Evolutionary conservation across 2,329 filamentous ascomycete species (phyloP).

Genomic region (Apiospora pterosperma): DNA sequence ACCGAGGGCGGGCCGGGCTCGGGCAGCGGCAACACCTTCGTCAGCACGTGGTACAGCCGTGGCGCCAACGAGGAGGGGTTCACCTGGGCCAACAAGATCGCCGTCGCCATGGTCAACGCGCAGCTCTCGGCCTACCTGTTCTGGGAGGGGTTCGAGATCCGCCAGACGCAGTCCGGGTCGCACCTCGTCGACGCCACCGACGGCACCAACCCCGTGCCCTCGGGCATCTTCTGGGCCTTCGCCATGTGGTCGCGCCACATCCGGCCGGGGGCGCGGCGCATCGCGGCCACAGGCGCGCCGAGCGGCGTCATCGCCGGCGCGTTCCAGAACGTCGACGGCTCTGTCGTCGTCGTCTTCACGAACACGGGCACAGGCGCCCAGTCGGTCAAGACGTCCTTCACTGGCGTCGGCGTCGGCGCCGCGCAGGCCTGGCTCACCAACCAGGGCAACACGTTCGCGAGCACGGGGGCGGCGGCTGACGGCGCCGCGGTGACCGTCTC

Average conservation of each 20-base stretch:
- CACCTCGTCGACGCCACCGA: slow-evolving; percentile 26
- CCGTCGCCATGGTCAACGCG: slow-evolving; percentile 39
- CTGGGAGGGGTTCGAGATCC: slow-evolving; percentile 38
- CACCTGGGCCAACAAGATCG: slow-evolving; percentile 31
- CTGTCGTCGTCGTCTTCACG: slow-evolving; percentile 23
- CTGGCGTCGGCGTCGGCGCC: slow-evolving; percentile 4
- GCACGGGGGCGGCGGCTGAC: slow-evolving; percentile 7
- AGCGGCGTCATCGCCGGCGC: slow-evolving; percentile 16
- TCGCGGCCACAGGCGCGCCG: slow-evolving; percentile 17
- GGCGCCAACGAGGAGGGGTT: slow-evolving; percentile 37
- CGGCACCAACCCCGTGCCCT: slow-evolving; percentile 16
- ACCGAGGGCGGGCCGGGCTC: slow-evolving; percentile 40
- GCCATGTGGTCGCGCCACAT: slow-evolving; percentile 23
- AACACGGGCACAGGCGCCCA: slow-evolving; percentile 7
- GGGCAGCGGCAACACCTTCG: slow-evolving; percentile 18
- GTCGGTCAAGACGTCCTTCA: slow-evolving; percentile 11
- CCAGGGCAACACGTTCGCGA: slow-evolving; percentile 10
- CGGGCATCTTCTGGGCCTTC: slow-evolving; percentile 21
- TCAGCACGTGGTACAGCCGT: slow-evolving; percentile 36
- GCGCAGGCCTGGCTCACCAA: slow-evolving; percentile 16
- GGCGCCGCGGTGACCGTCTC: slow-evolving; percentile 12
- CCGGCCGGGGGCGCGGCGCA: slow-evolving; percentile 18
- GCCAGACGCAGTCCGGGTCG: slow-evolving; percentile 22
- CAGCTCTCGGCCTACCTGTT: slow-evolving; percentile 46
- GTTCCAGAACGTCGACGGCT: slow-evolving; percentile 17